Conservation (phyloP, 2,329 filamentous ascomycete species). For the Periconia macrospinosa region DNA sequence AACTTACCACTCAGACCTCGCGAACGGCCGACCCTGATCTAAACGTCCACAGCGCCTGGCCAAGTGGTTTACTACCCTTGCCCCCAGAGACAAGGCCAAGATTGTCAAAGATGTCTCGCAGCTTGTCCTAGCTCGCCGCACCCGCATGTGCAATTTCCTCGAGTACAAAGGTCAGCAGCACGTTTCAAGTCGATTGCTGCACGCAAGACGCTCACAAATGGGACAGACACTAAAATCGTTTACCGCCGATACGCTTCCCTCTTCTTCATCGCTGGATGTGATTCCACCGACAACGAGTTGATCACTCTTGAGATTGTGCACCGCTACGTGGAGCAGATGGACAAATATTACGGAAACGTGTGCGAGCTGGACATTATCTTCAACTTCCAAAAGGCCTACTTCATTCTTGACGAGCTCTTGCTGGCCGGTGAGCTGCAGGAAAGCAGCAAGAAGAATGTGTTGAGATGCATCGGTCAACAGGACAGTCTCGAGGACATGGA, state of each 20-base stretch:
- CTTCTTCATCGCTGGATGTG: constrained; percentile 98
- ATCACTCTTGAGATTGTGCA: constrained; percentile 99
- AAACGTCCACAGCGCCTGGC: constrained; percentile 74
- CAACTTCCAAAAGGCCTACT: constrained; percentile 99
- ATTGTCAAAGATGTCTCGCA: constrained; percentile 99
- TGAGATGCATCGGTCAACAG: constrained; percentile 94
- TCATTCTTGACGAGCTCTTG: constrained; percentile 95
- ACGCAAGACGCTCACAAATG: constrained; percentile 28
- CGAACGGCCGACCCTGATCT: constrained; percentile 28
- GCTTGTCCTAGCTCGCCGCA: constrained; percentile 90
- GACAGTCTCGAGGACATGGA: constrained; percentile 99
- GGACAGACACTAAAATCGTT: constrained; percentile 91
- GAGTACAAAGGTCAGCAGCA: constrained; percentile 85
- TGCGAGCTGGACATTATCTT: constrained; percentile 99
- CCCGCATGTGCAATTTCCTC: constrained; percentile 99
- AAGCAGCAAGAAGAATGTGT: constrained; percentile 98
- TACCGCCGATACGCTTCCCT: constrained; percentile 98
- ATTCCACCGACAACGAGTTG: constrained; percentile 96
- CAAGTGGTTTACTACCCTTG: constrained; percentile 99
- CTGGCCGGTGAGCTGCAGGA: constrained; percentile 97
- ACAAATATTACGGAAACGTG: constrained; percentile 99
- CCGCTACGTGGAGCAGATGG: constrained; percentile 99
- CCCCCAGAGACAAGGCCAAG: constrained; percentile 98
- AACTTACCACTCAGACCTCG: constrained; percentile 33
- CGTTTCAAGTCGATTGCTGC: constrained; percentile 11